Evolutionary conservation across 306 rosid species (phyloP), one percentile per base, ranked within the genome.

Genomic region (Glycine tomentella): DNA sequence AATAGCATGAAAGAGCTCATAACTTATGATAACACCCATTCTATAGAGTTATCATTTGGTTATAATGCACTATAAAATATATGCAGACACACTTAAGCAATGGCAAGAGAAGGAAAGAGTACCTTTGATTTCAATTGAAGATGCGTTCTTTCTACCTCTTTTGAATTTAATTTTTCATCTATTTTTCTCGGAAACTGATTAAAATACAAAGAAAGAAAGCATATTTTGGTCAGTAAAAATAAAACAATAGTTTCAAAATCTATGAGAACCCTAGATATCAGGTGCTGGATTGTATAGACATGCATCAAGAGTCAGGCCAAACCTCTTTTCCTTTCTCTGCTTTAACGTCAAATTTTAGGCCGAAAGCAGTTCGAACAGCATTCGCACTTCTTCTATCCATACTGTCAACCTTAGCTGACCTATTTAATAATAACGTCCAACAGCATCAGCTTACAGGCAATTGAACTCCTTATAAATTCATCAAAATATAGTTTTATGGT

Each of bases 91-190:
- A 12, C 53, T 33, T 33, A 63, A 70, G 34, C 6, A 56, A 82
- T 59, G 76, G 59, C 61, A 59, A n/a, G 53, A 9, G 71, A 66
- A 56, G 56, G 31, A 65, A 42, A 74, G 40, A 71, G 50, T 76
- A 91, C 94, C 96, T 91, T 89, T 72, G 87, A 86, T 82, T 87
- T 93, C 52, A 81, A 79, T 83, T 88, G 96, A 78, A 74, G 72
- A 52, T 78, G 83, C 17, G 72, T 67, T 79, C 84, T 88, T 72
- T 76, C 89, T 14, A 77, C 82, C 85, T 79, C 87, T 79, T 61
- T 76, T 10, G 81, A 78, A 75, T 76, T 77, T 8, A 75, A 34
- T 80, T 91, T 90, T 66, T 74, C 91, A 66, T 81, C 89, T 63
- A 77, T 36, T 83, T 85, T 89, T 70, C 80, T 80, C 59, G 78